These are phyloP conservation scores for Trametes villosa DNA, from an alignment of 768 basidiomycete genomes.

Conservation along the genomic window DNA sequence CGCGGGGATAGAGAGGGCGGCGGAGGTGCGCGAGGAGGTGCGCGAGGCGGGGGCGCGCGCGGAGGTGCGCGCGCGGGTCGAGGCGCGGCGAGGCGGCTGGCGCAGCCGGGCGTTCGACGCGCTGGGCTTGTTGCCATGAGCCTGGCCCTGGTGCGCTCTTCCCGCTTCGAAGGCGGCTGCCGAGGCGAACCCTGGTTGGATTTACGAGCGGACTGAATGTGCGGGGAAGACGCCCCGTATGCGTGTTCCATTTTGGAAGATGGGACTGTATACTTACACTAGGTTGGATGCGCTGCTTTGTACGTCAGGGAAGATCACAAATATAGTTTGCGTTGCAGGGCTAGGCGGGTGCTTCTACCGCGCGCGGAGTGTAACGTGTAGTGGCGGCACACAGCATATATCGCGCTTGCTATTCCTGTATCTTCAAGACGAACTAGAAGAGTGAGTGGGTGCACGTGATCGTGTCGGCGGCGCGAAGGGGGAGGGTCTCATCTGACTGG, in stretches of 20 bases:
- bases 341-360: too few species aligned
- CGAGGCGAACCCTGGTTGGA: too few species aligned
- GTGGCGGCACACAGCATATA: background rate
- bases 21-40: conserved; percentile 6
- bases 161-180: too few species aligned
- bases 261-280: too few species aligned
- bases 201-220: too few species aligned
- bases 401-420: too few species aligned
- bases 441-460: conserved; percentile 3
- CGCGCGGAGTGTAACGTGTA: too few species aligned
- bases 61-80: background rate
- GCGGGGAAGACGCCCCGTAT: too few species aligned
- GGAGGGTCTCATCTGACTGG: background rate
- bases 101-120: background rate
- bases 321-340: too few species aligned
- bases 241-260: too few species aligned
- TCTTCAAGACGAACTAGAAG: background rate
- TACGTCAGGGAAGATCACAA: too few species aligned
- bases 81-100: conserved; percentile 3
- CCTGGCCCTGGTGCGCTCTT: background rate
- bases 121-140: background rate
- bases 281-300: too few species aligned
- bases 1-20: conserved; percentile 9
- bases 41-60: conserved; percentile 4
- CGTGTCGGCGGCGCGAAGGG: background rate